phyloP scores from a whole-genome alignment of 495 filamentous ascomycete genomes.

The Tuber brumale region DNA sequence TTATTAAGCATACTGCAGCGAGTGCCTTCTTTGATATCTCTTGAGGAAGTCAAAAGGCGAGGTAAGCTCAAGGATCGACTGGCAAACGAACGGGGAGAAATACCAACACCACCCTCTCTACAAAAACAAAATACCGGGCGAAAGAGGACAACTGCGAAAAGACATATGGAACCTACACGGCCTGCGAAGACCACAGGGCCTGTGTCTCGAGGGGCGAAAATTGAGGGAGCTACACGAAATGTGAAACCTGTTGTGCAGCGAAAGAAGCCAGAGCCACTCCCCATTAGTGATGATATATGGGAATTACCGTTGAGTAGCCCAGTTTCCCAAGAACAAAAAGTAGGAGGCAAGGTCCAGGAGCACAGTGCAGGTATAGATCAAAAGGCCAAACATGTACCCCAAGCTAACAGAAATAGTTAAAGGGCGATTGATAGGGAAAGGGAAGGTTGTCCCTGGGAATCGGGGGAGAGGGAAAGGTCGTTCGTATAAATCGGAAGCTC shows the following conservation, averaged over 20 bases:
- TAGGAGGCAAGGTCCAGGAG: not conserved
- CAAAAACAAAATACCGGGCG: not conserved
- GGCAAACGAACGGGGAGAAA: not conserved
- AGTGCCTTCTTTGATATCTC: not conserved
- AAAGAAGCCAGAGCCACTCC: not conserved
- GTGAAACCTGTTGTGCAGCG: not conserved
- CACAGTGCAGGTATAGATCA: not conserved
- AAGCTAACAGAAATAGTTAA: not conserved
- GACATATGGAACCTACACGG: not conserved
- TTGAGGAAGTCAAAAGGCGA: not conserved
- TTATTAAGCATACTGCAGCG: not conserved
- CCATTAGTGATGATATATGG: constrained; percentile 1
- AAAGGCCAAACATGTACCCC: not conserved
- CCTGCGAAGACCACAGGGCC: not conserved
- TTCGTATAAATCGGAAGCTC: not conserved
- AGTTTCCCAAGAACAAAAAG: not conserved
- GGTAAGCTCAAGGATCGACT: constrained; percentile 2
- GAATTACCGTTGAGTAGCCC: constrained; percentile 1
- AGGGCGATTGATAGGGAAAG: not conserved
- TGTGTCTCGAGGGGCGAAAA: not conserved
- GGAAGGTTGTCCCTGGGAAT: not conserved
- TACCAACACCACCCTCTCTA: not conserved
- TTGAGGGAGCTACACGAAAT: not conserved
- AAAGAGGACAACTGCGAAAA: not conserved
- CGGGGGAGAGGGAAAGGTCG: not conserved